Evolutionary conservation across 116 monocot genomes (phyloP).

Genomic region (Thalassia testudinum): DNA sequence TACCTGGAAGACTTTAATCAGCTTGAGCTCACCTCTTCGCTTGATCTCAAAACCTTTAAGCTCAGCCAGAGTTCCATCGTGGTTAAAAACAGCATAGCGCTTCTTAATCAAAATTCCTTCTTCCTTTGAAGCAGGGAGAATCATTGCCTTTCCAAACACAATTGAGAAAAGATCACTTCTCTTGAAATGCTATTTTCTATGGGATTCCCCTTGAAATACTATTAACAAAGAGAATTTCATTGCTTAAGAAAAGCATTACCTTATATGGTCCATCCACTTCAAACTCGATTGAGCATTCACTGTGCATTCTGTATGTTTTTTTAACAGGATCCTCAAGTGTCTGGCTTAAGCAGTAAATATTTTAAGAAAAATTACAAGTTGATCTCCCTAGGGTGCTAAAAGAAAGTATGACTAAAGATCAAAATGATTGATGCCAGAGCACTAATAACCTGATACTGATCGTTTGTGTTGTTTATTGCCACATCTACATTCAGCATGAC

Average conservation of each 20-base stretch:
- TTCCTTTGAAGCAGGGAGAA: constrained; percentile 98
- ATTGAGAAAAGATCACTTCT: background rate
- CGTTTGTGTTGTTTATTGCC: constrained; percentile 95
- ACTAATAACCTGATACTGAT: constrained; percentile 84
- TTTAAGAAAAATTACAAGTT: background rate
- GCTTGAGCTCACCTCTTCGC: constrained; percentile 97
- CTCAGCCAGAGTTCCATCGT: constrained; percentile 94
- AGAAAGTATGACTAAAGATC: background rate
- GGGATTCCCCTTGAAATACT: too few species aligned
- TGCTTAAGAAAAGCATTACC: constrained; percentile 15
- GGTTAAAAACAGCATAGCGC: constrained; percentile 97
- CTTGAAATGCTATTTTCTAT: too few species aligned
- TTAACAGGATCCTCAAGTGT: constrained; percentile 64
- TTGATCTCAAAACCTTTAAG: constrained; percentile 99
- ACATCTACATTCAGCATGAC: constrained; percentile 99
- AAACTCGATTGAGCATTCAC: constrained; percentile 99
- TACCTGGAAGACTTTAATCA: constrained; percentile 99
- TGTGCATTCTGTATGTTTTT: constrained; percentile 76
- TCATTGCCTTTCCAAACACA: constrained; percentile 61
- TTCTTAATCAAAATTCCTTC: constrained; percentile 97
- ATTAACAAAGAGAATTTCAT: background rate
- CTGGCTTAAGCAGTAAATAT: constrained; percentile 20
- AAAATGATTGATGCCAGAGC: background rate
- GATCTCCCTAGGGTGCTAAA: background rate
- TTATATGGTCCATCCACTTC: constrained; percentile 99